A percentile compares a stretch with the other conserved stretches of the same genome.
These are phyloP conservation scores for Amauroascus niger DNA, from an alignment of 2,329 filamentous ascomycete species.

Conservation along the genomic window DNA sequence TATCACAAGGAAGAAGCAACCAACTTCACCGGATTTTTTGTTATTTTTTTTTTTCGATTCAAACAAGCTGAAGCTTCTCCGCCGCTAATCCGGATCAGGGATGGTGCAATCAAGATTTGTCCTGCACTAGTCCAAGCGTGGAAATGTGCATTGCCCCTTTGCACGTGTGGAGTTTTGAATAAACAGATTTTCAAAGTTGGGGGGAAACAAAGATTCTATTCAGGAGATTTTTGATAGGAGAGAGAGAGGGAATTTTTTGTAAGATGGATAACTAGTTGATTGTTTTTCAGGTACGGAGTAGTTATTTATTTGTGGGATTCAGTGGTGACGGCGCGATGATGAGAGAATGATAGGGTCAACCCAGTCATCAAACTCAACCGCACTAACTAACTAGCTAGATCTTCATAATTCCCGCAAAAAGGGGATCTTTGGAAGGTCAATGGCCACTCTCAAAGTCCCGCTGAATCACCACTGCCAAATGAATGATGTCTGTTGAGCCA, in stretches of 20 bases:
- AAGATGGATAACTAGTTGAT: too few relatives aligned
- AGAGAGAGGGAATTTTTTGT: too few relatives aligned
- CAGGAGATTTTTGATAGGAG: too few relatives aligned
- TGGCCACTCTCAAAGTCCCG: background rate
- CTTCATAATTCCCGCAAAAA: background rate
- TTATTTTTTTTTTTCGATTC: background rate
- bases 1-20: constrained; percentile 11
- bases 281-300: too few relatives aligned
- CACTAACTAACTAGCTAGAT: background rate
- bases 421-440: background rate
- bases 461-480: background rate
- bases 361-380: background rate
- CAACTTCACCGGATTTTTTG: background rate
- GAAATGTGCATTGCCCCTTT: background rate
- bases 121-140: constrained; percentile 38
- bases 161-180: too few relatives aligned
- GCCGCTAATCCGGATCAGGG: background rate
- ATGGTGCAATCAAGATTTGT: background rate
- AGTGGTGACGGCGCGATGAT: too few relatives aligned
- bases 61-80: constrained; percentile 1
- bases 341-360: too few relatives aligned
- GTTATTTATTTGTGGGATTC: too few relatives aligned
- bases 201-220: background rate
- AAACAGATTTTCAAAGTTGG: too few relatives aligned
- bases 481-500: too few relatives aligned